phyloP scores from a whole-genome alignment of 176 grass and related monocot species.

The Lolium rigidum region DNA sequence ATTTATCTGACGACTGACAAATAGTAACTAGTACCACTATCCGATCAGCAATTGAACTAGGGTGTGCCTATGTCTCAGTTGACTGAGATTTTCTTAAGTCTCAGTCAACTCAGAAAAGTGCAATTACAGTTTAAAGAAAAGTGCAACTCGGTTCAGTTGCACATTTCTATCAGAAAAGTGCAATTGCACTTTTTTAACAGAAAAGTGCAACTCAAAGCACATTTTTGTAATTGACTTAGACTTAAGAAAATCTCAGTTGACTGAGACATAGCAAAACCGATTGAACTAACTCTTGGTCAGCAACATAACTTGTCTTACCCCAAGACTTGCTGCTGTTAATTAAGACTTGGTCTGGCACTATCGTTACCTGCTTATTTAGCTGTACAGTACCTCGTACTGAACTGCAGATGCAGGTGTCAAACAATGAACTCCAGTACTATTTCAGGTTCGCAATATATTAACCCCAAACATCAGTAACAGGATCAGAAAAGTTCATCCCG shows the following conservation, averaged over 20 bases:
- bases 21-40: not conserved
- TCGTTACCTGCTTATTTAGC: conserved; percentile 3
- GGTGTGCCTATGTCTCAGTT: no score
- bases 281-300: not conserved
- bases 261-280: no score
- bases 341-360: not conserved
- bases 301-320: not conserved
- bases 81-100: no score
- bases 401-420: conserved; percentile 8
- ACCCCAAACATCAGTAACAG: conserved; percentile 16
- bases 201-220: no score
- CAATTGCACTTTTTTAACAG: no score
- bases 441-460: conserved; percentile 27
- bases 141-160: no score
- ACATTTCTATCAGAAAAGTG: no score
- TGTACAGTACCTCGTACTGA: conserved; percentile 33
- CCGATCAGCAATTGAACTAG: not conserved
- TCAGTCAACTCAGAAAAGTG: no score
- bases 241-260: no score
- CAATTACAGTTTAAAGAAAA: no score
- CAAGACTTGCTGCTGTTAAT: conserved; percentile 4
- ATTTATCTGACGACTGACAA: no score
- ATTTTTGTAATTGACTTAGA: no score
- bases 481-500: conserved; percentile 18
- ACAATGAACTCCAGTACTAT: conserved; percentile 13